Percentiles rank a stretch among this genome's conserved stretches.
Evolutionary conservation across 1,284 basidiomycete species (phyloP).

Genomic region (Mycosarcoma mackinlayi): DNA sequence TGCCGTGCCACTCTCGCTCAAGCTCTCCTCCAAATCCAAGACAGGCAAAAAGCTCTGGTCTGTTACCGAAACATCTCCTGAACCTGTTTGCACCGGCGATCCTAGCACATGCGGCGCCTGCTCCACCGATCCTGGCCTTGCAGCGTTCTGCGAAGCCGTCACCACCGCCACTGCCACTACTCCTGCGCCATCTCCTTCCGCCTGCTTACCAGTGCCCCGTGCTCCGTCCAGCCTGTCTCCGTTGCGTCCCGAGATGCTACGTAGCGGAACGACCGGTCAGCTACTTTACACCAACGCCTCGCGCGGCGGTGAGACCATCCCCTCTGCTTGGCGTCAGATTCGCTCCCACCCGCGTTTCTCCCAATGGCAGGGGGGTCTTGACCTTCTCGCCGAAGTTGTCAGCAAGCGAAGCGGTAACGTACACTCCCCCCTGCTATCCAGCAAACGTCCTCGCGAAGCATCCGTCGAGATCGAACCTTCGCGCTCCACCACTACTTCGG

Average conservation of each 20-base stretch:
- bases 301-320: constrained; percentile 48
- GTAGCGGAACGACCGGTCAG: constrained; percentile 20
- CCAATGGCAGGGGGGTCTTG: constrained; percentile 59
- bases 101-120: constrained; percentile 53
- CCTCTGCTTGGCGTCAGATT: constrained; percentile 60
- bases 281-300: constrained; percentile 1
- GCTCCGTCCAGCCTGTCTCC: not conserved
- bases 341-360: constrained; percentile 63
- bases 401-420: constrained; percentile 45
- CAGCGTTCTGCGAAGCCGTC: constrained; percentile 55
- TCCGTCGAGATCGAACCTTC: constrained; percentile 45
- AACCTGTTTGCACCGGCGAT: constrained; percentile 51
- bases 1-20: constrained; percentile 27
- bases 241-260: constrained; percentile 15
- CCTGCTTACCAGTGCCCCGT: not conserved
- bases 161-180: constrained; percentile 29
- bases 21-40: not conserved
- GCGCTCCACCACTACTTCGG: constrained; percentile 3
- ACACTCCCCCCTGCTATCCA: constrained; percentile 33
- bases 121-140: constrained; percentile 49
- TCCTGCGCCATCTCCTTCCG: not conserved
- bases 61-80: constrained; percentile 10
- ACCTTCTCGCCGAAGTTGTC: constrained; percentile 65
- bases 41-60: constrained; percentile 39
- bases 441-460: constrained; percentile 26